Conservation (phyloP, 768 basidiomycete genomes). For the Tylopilus balloui region DNA sequence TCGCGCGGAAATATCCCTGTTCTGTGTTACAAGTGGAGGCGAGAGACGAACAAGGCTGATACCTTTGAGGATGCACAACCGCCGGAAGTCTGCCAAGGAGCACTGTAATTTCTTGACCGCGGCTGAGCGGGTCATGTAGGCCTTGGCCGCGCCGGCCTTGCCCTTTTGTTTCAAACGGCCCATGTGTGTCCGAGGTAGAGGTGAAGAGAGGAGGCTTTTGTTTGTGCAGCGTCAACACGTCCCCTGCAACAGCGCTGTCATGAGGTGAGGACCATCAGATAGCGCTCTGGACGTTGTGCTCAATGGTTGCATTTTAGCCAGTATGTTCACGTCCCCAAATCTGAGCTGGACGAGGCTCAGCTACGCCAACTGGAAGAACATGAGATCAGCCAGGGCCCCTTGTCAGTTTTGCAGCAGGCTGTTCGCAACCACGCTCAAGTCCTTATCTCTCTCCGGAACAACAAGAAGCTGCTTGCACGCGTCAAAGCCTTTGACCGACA, state of each 20-base stretch:
- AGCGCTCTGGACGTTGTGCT: constrained; percentile 5
- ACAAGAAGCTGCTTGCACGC: constrained; percentile 93
- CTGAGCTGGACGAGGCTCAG: constrained; percentile 96
- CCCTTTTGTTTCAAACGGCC: constrained; percentile 80
- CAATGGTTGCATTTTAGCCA: constrained; percentile 51
- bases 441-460: constrained; percentile 94
- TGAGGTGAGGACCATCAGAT: constrained; percentile 27
- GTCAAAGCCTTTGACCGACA: constrained; percentile 99
- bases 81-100: constrained; percentile 92
- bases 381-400: constrained; percentile 96
- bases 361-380: constrained; percentile 95
- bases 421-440: constrained; percentile 98
- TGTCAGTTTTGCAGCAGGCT: constrained; percentile 94
- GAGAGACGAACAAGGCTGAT: constrained; percentile 6
- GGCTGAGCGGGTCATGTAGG: constrained; percentile 83
- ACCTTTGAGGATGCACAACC: constrained; percentile 98
- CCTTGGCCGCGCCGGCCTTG: constrained; percentile 87
- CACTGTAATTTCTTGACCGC: constrained; percentile 96
- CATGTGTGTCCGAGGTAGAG: constrained; percentile 39
- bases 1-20: constrained; percentile 97
- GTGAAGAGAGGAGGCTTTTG: constrained; percentile 15
- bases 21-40: constrained; percentile 9
- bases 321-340: constrained; percentile 94
- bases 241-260: constrained; percentile 12
- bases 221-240: constrained; percentile 32